Percentiles rank a stretch among this genome's conserved stretches.
phyloP scores from a whole-genome alignment of 768 basidiomycete genomes.

The Amanita rimosa region DNA sequence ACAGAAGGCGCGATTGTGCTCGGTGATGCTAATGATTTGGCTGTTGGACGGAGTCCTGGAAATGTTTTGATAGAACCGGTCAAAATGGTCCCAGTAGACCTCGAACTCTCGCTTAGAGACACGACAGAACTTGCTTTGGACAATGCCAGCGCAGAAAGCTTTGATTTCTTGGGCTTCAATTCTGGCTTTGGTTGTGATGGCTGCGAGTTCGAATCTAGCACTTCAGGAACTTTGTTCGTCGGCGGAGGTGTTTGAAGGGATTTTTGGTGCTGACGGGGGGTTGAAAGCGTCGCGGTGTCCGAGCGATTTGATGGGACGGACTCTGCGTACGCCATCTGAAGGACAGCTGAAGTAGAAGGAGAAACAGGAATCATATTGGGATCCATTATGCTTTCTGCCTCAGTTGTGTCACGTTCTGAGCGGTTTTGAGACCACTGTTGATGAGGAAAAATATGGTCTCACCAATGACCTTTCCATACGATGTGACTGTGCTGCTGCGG shows the following conservation, averaged over 20 bases:
- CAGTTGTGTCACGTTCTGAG: background rate
- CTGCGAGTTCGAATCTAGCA: conserved; percentile 31
- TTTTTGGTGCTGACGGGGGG: conserved; percentile 25
- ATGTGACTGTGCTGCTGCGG: conserved; percentile 35
- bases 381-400: conserved; percentile 7
- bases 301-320: conserved; percentile 42
- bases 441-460: conserved; percentile 12
- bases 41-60: conserved; percentile 56
- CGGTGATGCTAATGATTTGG: conserved; percentile 35
- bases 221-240: conserved; percentile 41
- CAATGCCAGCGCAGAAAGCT: conserved; percentile 57
- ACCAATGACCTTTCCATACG: conserved; percentile 59
- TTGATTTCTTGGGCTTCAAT: conserved; percentile 41
- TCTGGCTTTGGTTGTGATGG: conserved; percentile 12
- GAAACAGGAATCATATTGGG: conserved; percentile 24
- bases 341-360: conserved; percentile 57
- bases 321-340: conserved; percentile 46
- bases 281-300: conserved; percentile 26
- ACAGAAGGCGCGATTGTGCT: conserved; percentile 23
- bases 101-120: conserved; percentile 36
- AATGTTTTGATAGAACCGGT: conserved; percentile 63
- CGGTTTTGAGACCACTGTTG: background rate
- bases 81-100: conserved; percentile 40
- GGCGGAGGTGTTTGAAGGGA: conserved; percentile 34
- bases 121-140: conserved; percentile 43